Conservation (phyloP, 108 stramenopile genomes). For the Nannochloropsis gaditana region DNA sequence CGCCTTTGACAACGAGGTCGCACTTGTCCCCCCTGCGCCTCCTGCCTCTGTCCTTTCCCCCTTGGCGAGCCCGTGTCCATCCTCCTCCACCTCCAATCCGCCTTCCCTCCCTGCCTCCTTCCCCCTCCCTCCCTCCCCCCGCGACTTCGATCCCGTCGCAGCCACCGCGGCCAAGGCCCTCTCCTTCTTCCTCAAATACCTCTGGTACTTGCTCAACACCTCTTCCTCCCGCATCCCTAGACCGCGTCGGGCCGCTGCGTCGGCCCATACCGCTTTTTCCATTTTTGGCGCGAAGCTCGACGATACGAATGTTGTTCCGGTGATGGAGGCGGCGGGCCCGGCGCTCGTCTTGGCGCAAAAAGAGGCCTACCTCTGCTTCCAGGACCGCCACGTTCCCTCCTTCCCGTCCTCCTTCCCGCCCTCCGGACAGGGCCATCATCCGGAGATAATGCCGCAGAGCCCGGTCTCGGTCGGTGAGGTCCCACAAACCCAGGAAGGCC, state of each 20-base stretch:
- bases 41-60: background rate
- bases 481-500: background rate
- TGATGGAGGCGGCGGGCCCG: background rate
- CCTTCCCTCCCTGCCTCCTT: background rate
- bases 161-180: background rate
- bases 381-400: conserved; percentile 9
- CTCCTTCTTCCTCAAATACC: background rate
- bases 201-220: background rate
- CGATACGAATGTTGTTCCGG: background rate
- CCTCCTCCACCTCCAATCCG: background rate
- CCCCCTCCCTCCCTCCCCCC: background rate
- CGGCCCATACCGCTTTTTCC: too few species aligned
- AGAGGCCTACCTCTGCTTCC: conserved; percentile 8
- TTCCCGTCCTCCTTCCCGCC: background rate
- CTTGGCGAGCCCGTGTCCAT: background rate
- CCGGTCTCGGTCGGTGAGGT: background rate
- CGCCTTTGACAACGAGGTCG: too few species aligned
- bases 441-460: background rate
- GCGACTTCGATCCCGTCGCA: background rate
- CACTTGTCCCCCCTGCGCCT: background rate
- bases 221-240: background rate
- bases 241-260: too few species aligned
- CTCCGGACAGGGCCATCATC: background rate
- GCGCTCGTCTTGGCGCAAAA: background rate
- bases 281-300: too few species aligned